phyloP scores from a whole-genome alignment of 2,329 filamentous ascomycete species.

The Colletotrichum sp. region DNA sequence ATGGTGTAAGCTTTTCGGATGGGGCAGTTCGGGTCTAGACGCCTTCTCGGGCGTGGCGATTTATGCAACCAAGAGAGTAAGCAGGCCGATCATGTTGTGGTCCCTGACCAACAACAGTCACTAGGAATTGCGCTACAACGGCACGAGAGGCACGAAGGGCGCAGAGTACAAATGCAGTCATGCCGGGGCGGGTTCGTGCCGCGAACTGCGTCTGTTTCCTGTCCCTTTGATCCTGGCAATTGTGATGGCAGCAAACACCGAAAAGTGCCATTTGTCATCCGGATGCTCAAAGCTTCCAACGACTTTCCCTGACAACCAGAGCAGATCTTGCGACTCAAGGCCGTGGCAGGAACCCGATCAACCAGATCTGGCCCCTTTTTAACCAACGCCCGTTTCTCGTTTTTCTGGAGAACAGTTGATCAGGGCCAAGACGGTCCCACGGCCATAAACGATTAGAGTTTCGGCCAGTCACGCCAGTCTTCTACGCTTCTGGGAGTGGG shows the following conservation, averaged over 20 bases:
- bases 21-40: conserved; percentile 12
- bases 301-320: not conserved
- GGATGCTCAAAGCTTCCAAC: not conserved
- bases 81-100: not conserved
- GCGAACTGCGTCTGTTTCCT: not conserved
- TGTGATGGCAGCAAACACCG: not conserved
- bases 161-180: not conserved
- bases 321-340: not conserved
- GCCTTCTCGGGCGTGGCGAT: conserved; percentile 1
- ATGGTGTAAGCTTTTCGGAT: conserved; percentile 13
- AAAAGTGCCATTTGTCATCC: conserved; percentile 8
- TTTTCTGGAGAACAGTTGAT: not conserved
- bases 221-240: not conserved
- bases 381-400: not conserved
- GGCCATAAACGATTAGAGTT: not conserved
- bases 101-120: not conserved
- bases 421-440: not conserved
- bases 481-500: not conserved
- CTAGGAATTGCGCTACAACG: not conserved
- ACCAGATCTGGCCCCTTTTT: not conserved
- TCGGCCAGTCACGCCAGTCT: not conserved
- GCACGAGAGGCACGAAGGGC: not conserved
- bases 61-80: conserved; percentile 7
- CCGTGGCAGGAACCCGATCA: not conserved
- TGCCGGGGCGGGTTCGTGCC: not conserved